These are phyloP conservation scores for Leersia perrieri DNA, from an alignment of 176 grass and related monocot genomes.

Conservation along the genomic window DNA sequence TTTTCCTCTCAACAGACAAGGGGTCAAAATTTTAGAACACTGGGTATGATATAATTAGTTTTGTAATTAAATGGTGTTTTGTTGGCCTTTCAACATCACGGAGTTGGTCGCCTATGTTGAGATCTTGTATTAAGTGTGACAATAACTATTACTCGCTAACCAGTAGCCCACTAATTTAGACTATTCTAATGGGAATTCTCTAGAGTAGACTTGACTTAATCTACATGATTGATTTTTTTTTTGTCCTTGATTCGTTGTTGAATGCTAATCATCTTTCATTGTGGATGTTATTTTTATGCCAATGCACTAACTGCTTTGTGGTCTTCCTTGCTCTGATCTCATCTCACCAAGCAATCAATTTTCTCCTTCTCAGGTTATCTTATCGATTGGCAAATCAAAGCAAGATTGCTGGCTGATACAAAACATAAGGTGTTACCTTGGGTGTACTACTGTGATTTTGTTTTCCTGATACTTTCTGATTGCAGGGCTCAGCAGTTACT, in stretches of 20 bases:
- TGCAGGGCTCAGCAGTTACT: background rate
- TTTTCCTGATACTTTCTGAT: background rate
- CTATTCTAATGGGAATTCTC: conserved; percentile 36
- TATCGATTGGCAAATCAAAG: background rate
- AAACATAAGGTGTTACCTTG: background rate
- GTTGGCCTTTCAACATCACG: conserved; percentile 39
- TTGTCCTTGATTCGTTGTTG: conserved; percentile 10
- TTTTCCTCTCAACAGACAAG: background rate
- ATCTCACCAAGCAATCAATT: background rate
- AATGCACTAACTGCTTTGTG: background rate
- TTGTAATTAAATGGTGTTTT: background rate
- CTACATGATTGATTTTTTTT: conserved; percentile 14
- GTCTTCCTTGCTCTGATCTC: background rate
- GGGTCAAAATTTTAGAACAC: background rate
- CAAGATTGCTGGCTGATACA: background rate
- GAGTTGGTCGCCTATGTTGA: conserved; percentile 32
- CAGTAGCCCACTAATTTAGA: conserved; percentile 21
- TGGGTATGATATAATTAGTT: background rate
- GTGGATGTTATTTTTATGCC: conserved; percentile 12
- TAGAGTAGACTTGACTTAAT: conserved; percentile 15
- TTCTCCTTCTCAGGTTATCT: background rate
- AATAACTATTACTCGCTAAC: conserved; percentile 11
- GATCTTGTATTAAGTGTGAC: conserved; percentile 27
- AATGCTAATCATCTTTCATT: background rate
- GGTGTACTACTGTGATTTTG: background rate